These are phyloP conservation scores for Lipomyces spencermartinsiae DNA, from an alignment of 805 yeast species.

Conservation along the genomic window DNA sequence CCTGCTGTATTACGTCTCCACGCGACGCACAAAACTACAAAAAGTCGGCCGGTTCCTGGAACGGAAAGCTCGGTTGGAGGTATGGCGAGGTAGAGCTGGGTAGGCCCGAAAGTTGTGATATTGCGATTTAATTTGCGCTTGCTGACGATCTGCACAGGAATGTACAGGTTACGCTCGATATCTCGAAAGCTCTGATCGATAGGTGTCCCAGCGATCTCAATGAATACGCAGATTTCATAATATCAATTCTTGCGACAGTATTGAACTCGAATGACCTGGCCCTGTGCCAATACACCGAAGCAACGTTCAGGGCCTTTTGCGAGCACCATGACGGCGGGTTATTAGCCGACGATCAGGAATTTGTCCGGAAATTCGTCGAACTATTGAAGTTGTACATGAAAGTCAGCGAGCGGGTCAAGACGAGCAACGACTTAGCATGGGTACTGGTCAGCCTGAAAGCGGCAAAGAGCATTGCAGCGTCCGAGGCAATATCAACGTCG, in stretches of 20 bases:
- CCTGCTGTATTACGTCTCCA: slow-evolving; percentile 85
- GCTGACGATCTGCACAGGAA: slow-evolving; percentile 48
- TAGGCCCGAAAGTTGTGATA: slow-evolving; percentile 11
- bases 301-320: slow-evolving; percentile 50
- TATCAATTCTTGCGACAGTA: slow-evolving; percentile 62
- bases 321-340: slow-evolving; percentile 63
- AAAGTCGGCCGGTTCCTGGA: slow-evolving; percentile 78
- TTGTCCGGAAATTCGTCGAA: slow-evolving; percentile 55
- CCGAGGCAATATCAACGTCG: slow-evolving; percentile 34
- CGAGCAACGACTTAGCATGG: slow-evolving; percentile 20
- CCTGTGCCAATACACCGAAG: slow-evolving; percentile 59
- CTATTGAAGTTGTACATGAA: slow-evolving; percentile 42
- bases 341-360: slow-evolving; percentile 68
- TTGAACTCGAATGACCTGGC: slow-evolving; percentile 64
- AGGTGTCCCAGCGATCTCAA: slow-evolving; percentile 84
- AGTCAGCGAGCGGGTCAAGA: slow-evolving; percentile 18
- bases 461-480: slow-evolving; percentile 34
- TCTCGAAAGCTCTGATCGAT: slow-evolving; percentile 70
- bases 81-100: slow-evolving; percentile 68
- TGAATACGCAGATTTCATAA: slow-evolving; percentile 74
- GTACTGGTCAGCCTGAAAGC: slow-evolving; percentile 24
- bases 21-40: slow-evolving; percentile 85
- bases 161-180: slow-evolving; percentile 77
- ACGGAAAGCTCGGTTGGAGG: slow-evolving; percentile 66
- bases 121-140: not conserved